Base-by-base conservation (phyloP, 1,284 basidiomycete genomes). In the Trametes polyzona region DNA sequence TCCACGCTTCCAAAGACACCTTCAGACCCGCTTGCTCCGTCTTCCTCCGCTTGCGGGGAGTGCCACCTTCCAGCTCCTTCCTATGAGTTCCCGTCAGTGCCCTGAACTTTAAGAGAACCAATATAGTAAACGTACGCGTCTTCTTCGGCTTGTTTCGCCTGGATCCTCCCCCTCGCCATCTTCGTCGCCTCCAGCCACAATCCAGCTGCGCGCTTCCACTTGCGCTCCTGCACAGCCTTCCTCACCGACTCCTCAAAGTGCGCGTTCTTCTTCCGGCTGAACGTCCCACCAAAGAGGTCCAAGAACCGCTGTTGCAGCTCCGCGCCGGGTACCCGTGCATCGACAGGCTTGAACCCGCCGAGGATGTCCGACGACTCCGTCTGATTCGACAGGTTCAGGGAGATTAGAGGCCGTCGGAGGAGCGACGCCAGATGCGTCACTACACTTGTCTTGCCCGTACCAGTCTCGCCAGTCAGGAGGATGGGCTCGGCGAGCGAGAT, bases 371-470 rank as follows among this genome's bases (percentile, higher is more conserved):
- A 89, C 3, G 94, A 92, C 72, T 99, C 97, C 1, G 96, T 98
- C 75, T 99, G 97, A 68, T 97, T 96, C 1, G 95, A 97, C 68
- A 99, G 73, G 70, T 99, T 99, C 62, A 99, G 83, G 0, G 94
- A 94, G 39, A 94, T 83, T 39, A 99, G 81, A 0, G 89, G 87
- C 33, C 87, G 85, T 16, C 83, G 83, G 27, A 97, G 81, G n/a
- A 93, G 74, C 4, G 86, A 81, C 17, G 97, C 92, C 21, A 99
- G 82, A 65, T 97, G 88, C 21, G 95, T 93, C 17, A 99, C 86
- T 2, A 89, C 83, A 41, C 95, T 97, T 2, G 97, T 99, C 76
- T 99, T 99, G 33, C 97, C 97, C 0, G 97, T 99, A 39, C 97
- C 97, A 0, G 97, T 99, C 78, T 99, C 97, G 52, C 97, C 97